Conservation (phyloP, 2,329 filamentous ascomycete species). For the Penicillium sp. region DNA sequence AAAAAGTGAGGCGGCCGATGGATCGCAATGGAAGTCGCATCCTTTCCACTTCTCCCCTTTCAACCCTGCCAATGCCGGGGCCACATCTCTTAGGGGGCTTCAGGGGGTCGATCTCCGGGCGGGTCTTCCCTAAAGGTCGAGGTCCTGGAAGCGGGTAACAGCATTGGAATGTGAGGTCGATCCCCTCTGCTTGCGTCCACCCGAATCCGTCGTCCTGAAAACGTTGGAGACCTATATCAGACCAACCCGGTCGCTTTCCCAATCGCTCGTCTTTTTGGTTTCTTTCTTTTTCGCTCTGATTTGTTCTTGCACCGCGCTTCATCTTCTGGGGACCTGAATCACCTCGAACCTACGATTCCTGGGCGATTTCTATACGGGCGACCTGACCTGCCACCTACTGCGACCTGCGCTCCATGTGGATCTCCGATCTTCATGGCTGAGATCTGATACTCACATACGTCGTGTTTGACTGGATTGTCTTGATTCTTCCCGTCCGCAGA, state of each 20-base stretch:
- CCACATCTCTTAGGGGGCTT: conserved; percentile 4
- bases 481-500: neutral
- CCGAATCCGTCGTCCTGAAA: conserved; percentile 29
- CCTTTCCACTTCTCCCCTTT: neutral
- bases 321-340: conserved; percentile 3
- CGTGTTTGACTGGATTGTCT: neutral
- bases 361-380: conserved; percentile 1
- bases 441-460: conserved; percentile 2
- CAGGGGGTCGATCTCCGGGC: conserved; percentile 1
- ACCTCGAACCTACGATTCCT: conserved; percentile 2
- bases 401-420: conserved; percentile 1
- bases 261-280: conserved; percentile 23
- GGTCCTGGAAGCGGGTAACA: conserved; percentile 28
- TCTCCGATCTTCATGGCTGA: conserved; percentile 4
- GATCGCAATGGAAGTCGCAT: conserved; percentile 1
- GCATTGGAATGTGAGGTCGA: conserved; percentile 29
- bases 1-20: conserved; percentile 30
- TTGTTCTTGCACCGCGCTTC: conserved; percentile 9
- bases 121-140: conserved; percentile 2
- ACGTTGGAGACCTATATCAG: conserved; percentile 28
- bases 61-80: neutral
- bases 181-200: conserved; percentile 25
- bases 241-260: conserved; percentile 28
- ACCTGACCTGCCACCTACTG: conserved; percentile 1
- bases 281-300: conserved; percentile 18